Base-by-base conservation (phyloP, 2,329 filamentous ascomycete genomes). In the Fusarium transvaalense region DNA sequence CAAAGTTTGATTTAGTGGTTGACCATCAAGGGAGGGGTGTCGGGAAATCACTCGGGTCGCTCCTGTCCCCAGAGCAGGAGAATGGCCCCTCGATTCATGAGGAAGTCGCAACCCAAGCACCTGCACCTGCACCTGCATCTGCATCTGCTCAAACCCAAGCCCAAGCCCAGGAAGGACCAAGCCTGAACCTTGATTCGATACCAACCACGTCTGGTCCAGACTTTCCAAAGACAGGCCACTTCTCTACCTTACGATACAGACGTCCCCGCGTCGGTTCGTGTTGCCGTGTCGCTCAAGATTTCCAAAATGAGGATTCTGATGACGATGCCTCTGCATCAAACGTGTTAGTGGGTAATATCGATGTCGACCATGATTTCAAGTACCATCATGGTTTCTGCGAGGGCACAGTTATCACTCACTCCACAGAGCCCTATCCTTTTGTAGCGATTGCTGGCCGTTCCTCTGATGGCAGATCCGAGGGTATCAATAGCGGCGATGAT, bases 21-120 rank as follows among this genome's bases (percentile, higher is more conserved):
- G 23, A 15, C 21, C 23, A 21, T 27, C 32, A 21, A 34, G 35
- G 56, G 46, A 43, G 57, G 41, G 64, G 37, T n/a, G 51, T 21
- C 23, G 27, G 35, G 25, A 34, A 27, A 41, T 25, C 32, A 38
- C 34, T 15, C 39, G 15, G 14, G 37, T 35, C 21, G 14, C 19
- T 63, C n/a, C 25, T 46, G n/a, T 41, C 42, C 35, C 21, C 21
- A 47, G 57, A 57, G 25, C 32, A 56, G 48, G 21, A 35, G 21
- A 14, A 37, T 10, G 47, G 31, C 37, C 27, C 27, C 6, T 39
- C 13, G 50, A 42, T 56, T 23, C 45, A 41, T 35, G 35, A 19
- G 46, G n/a, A 46, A 38, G 56, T 25, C 46, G 23, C 45, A 43
- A 21, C 61, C 45, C 45, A 46, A 19, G 21, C 31, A n/a, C 25